phyloP scores from a whole-genome alignment of 2,329 filamentous ascomycete species.

The Hypoxylon sp. region DNA sequence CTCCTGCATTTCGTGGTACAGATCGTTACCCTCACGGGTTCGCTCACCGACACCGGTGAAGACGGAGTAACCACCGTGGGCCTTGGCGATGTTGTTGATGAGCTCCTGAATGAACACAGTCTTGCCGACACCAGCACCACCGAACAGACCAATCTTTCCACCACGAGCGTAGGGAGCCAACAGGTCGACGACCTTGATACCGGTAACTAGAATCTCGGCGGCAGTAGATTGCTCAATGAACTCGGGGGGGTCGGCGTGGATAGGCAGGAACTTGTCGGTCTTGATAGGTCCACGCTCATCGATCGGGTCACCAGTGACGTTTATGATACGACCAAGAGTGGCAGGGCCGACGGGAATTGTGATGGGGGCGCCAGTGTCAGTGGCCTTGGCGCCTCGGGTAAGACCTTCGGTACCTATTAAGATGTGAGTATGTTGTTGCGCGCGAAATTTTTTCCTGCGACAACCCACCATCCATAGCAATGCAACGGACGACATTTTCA shows the following conservation, averaged over 20 bases:
- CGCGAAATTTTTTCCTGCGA: constrained; percentile 41
- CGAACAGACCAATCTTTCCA: constrained; percentile 99
- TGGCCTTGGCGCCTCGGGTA: constrained; percentile 87
- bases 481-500: constrained; percentile 98
- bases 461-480: constrained; percentile 98
- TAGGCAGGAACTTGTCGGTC: constrained; percentile 86
- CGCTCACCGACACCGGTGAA: constrained; percentile 99
- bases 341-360: constrained; percentile 93
- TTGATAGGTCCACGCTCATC: constrained; percentile 99
- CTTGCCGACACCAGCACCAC: constrained; percentile 99
- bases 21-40: constrained; percentile 99
- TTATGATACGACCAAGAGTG: constrained; percentile 99
- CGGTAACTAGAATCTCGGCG: constrained; percentile 96
- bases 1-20: constrained; percentile 99
- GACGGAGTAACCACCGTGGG: constrained; percentile 99
- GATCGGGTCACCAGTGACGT: constrained; percentile 99
- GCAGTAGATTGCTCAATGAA: constrained; percentile 97
- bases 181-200: constrained; percentile 99
- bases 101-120: constrained; percentile 99
- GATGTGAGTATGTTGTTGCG: constrained; percentile 43
- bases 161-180: constrained; percentile 99
- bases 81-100: constrained; percentile 99
- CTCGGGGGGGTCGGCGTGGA: constrained; percentile 92
- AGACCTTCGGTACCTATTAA: constrained; percentile 96
- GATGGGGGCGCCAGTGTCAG: constrained; percentile 95